Base-by-base conservation (phyloP, 495 filamentous ascomycete genomes). In the Aspergillus bertholletiae region DNA sequence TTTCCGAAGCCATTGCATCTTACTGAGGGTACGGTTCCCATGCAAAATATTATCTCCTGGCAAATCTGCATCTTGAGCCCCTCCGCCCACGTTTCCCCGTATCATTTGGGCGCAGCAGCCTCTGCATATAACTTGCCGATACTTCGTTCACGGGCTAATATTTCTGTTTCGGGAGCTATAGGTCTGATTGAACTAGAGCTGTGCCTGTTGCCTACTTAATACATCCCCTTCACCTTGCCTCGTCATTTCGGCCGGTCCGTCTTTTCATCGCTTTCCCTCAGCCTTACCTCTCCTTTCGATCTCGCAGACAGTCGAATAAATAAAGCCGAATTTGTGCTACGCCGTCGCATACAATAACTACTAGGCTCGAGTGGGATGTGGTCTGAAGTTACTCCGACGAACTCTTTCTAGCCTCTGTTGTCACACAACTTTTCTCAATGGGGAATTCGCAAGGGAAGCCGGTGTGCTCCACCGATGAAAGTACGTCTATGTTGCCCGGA, bases 391-490 rank as follows among this genome's bases (percentile, higher is more conserved):
- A 55, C 55, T 55, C 37, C 54, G 34, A 60, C 53, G 51, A 55
- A 62, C 46, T 46, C 63, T 57, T 57, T 48, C 53, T 45, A 48
- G 62, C 55, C 43, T 60, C 51, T 40, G 55, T 61, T 57, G 55
- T 61, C 56, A 56, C 56, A 61, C 61, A 41, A 40, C 43, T 57
- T n/a, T 46, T 59, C 63, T 68, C 52, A 64, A 98, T 98, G 94
- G 94, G 94, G 66, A 97, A 98, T 70, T 84, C 82, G 63, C 90
- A 90, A 68, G 94, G 94, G 68, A 97, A 96, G 71, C 92, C 88
- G 68, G 84, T 97, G 73, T 85, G 88, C 64, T 88, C 91, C 75
- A 88, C 88, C 69, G 92, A 96, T 76, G 90, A 96, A 81, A 89
- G 92, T 97, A 74, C 65, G 88, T 83, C 28, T 18, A 24, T 11